Conservation (phyloP, 2,329 filamentous ascomycete species). For the Neofusicoccum sp. region DNA sequence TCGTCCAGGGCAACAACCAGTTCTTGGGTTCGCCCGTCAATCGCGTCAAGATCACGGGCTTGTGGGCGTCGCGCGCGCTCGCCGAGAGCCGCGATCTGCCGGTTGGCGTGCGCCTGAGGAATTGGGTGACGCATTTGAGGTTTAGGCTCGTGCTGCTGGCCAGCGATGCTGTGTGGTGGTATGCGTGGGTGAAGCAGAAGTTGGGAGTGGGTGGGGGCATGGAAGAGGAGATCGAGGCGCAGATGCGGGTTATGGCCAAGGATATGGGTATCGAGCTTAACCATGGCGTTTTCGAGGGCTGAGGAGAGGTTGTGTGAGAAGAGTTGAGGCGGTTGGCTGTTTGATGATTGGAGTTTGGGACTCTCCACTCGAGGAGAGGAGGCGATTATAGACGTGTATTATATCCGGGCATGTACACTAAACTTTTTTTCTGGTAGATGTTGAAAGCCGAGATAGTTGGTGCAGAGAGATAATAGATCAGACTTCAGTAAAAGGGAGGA, state of each 20-base stretch:
- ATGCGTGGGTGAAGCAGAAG: slow-evolving; percentile 74
- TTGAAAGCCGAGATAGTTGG: too few species aligned
- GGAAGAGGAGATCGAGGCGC: slow-evolving; percentile 89
- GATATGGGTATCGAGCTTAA: slow-evolving; percentile 91
- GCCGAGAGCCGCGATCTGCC: slow-evolving; percentile 71
- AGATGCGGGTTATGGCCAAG: slow-evolving; percentile 85
- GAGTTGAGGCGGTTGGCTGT: too few species aligned
- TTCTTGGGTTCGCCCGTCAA: slow-evolving; percentile 88
- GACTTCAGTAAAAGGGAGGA: too few species aligned
- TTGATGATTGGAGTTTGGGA: too few species aligned
- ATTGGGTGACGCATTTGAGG: slow-evolving; percentile 76
- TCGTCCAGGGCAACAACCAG: slow-evolving; percentile 92
- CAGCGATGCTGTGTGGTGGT: slow-evolving; percentile 82
- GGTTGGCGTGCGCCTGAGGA: slow-evolving; percentile 63
- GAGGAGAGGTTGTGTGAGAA: neutral
- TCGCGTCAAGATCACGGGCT: slow-evolving; percentile 88
- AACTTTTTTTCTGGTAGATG: too few species aligned
- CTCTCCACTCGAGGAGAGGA: too few species aligned
- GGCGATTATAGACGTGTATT: too few species aligned
- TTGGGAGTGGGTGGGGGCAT: slow-evolving; percentile 79
- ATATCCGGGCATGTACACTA: too few species aligned
- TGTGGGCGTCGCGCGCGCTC: slow-evolving; percentile 85
- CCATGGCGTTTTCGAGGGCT: slow-evolving; percentile 87
- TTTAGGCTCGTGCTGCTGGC: slow-evolving; percentile 77
- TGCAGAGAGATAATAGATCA: too few species aligned